These are phyloP conservation scores for Botrytis porri DNA, from an alignment of 2,329 filamentous ascomycete genomes.

Conservation along the genomic window DNA sequence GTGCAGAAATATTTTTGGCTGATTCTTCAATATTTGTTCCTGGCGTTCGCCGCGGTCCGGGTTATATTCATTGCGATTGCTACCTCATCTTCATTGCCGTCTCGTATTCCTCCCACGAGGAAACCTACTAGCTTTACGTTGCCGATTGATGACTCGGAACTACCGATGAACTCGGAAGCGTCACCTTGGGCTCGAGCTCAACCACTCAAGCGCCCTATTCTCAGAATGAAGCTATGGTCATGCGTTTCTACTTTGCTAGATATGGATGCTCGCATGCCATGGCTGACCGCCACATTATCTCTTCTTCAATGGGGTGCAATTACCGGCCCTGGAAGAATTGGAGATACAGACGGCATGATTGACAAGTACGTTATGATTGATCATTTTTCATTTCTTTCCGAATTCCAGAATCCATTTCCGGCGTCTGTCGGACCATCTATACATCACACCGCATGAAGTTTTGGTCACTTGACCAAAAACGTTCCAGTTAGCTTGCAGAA, in stretches of 20 bases:
- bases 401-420: conserved; percentile 12
- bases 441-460: conserved; percentile 23
- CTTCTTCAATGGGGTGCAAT: conserved; percentile 73
- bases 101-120: conserved; percentile 43
- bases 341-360: conserved; percentile 70
- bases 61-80: conserved; percentile 62
- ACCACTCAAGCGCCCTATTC: conserved; percentile 45
- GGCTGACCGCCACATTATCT: conserved; percentile 73
- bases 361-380: conserved; percentile 67
- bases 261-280: conserved; percentile 81
- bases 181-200: conserved; percentile 22
- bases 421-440: conserved; percentile 20
- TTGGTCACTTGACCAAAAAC: conserved; percentile 50
- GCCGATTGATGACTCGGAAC: conserved; percentile 31
- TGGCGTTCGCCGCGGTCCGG: conserved; percentile 59
- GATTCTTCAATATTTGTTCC: conserved; percentile 49
- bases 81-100: conserved; percentile 64
- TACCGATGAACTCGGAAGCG: conserved; percentile 23
- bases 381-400: conserved; percentile 16
- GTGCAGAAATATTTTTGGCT: conserved; percentile 47
- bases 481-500: conserved; percentile 36
- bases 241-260: conserved; percentile 71
- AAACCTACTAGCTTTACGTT: conserved; percentile 28
- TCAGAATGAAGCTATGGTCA: conserved; percentile 75
- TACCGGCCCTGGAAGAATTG: conserved; percentile 71